Base-by-base conservation (phyloP, 2,329 filamentous ascomycete genomes). In the Metarhizium robertsii region DNA sequence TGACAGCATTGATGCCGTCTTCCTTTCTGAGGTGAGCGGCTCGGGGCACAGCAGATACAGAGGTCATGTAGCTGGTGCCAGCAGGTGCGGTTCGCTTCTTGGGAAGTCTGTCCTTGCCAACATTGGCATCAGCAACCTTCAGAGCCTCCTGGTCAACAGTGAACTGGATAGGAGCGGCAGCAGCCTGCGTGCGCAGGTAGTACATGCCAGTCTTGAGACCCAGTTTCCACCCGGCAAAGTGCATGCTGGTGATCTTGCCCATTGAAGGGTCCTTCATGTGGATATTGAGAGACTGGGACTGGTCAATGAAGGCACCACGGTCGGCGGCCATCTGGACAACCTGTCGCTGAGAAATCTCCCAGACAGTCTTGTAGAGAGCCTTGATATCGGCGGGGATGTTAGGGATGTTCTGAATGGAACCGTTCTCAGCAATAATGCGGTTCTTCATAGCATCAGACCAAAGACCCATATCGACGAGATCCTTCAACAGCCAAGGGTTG, bases 361-460 rank as follows among this genome's bases (percentile, higher is more conserved):
- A 99, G 25, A 99, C 94, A 3, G 94, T 99, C 86, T 99, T 99
- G 84, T 99, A 99, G 6, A 99, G 82, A 43, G 87, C 85, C 79
- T 99, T 99, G 79, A 95, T 88, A 64, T 99, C 94, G 36, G 88
- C 84, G 14, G 94, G 92, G 60, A 99, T 96, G 75, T 95, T 97
- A 69, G 92, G 89, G 60, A 99, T 92, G 73, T 94, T 92, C 74
- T 97, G 94, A 55, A 99, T 88, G 20, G 92, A 97, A 62, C 94
- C 94, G 63, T 90, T 90, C 60, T 96, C 92, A 56, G 94, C 88
- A 67, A 99, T 99, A 80, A 99, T 99, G 66, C 94, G 91, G 80
- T 99, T 99, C 86, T 99, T 99, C 94, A 99, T 99, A 77, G 91
- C 90, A 75, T 99, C 92, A 50, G 92, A 96, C 94, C 94, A 99